Evolutionary conservation across 2,329 filamentous ascomycete species (phyloP).

Genomic region (Alternaria postmessia): DNA sequence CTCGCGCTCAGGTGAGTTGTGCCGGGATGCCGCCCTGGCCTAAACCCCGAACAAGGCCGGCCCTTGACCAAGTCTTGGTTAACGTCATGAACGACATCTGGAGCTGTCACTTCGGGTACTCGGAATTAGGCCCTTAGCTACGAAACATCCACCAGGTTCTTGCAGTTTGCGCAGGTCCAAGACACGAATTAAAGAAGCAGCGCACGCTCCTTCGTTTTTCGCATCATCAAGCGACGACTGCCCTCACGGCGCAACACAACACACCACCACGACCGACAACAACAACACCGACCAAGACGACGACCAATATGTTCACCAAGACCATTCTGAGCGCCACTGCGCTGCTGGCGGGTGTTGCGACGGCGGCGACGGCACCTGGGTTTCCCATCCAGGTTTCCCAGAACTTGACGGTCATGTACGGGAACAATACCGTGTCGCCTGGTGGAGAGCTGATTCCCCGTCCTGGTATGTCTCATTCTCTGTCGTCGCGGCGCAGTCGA

Average conservation of each 20-base stretch:
- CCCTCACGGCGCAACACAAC: not conserved
- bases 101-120: slow-evolving; percentile 1
- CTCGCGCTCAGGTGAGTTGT: not conserved
- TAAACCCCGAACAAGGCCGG: not conserved
- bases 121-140: not conserved
- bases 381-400: slow-evolving; percentile 35
- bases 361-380: slow-evolving; percentile 40
- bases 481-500: not conserved
- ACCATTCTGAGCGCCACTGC: slow-evolving; percentile 21
- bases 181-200: not conserved
- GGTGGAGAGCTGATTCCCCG: slow-evolving; percentile 44
- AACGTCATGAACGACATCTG: slow-evolving; percentile 1
- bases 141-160: not conserved
- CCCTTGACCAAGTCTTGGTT: not conserved
- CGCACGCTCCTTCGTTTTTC: not conserved
- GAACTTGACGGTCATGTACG: slow-evolving; percentile 38
- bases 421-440: slow-evolving; percentile 44
- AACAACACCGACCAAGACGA: not conserved
- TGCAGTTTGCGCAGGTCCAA: not conserved
- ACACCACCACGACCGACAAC: not conserved
- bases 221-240: not conserved
- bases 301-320: slow-evolving; percentile 25
- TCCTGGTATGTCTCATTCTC: slow-evolving; percentile 27
- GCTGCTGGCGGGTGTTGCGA: slow-evolving; percentile 21
- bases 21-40: not conserved